Percentiles rank a stretch among this genome's conserved stretches.
phyloP scores from a whole-genome alignment of 768 basidiomycete genomes.

The Austroboletus festivus region DNA sequence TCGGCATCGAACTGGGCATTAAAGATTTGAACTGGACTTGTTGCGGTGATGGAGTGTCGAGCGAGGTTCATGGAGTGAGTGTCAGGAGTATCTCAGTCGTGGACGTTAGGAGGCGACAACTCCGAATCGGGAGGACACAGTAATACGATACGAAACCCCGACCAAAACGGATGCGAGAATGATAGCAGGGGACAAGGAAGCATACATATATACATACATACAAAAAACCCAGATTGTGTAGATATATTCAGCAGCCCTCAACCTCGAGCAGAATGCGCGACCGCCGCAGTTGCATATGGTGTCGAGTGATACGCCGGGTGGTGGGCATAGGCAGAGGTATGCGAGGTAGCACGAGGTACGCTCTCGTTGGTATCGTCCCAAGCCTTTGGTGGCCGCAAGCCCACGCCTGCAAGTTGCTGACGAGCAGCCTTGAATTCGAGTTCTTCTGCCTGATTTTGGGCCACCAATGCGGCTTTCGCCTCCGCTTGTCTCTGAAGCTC shows the following conservation, averaged over 20 bases:
- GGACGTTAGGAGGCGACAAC: constrained; percentile 13
- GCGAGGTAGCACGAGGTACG: constrained; percentile 25
- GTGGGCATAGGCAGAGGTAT: constrained; percentile 22
- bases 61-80: constrained; percentile 73
- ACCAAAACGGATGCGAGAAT: constrained; percentile 9
- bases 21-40: constrained; percentile 69
- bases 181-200: constrained; percentile 18
- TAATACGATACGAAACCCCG: constrained; percentile 21
- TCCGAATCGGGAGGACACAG: constrained; percentile 8
- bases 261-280: constrained; percentile 31
- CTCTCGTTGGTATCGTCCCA: constrained; percentile 59
- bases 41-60: constrained; percentile 77
- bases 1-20: constrained; percentile 81
- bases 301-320: constrained; percentile 29
- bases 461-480: constrained; percentile 68
- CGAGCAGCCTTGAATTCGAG: constrained; percentile 78
- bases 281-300: constrained; percentile 23
- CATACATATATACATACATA: constrained; percentile 27
- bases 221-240: constrained; percentile 11
- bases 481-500: constrained; percentile 86
- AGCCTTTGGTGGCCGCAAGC: constrained; percentile 70
- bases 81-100: constrained; percentile 7
- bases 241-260: too few relatives aligned
- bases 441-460: constrained; percentile 80
- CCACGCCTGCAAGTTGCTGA: constrained; percentile 71